These are phyloP conservation scores for Rehmannia glutinosa DNA, from an alignment of 257 asterid genomes.

Conservation along the genomic window DNA sequence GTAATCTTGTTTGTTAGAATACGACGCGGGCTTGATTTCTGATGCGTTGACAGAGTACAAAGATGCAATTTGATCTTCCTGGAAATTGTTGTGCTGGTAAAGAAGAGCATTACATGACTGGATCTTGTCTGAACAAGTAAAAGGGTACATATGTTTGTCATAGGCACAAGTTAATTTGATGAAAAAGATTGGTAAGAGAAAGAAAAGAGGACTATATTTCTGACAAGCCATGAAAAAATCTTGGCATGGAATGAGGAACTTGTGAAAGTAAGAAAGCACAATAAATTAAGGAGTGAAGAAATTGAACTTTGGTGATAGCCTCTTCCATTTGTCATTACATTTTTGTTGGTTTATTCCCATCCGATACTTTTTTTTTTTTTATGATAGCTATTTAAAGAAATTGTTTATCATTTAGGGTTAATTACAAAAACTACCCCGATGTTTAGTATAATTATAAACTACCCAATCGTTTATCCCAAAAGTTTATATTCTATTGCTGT, in stretches of 20 bases:
- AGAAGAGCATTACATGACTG: slow-evolving; percentile 53
- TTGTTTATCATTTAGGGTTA: too few species aligned
- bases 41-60: slow-evolving; percentile 48
- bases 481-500: slow-evolving; percentile 3
- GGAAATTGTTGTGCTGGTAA: slow-evolving; percentile 50
- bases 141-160: slow-evolving; percentile 33
- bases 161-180: slow-evolving; percentile 2
- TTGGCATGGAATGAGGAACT: slow-evolving; percentile 15
- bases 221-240: slow-evolving; percentile 49
- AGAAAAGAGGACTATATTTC: slow-evolving; percentile 14
- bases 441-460: too few species aligned
- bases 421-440: neutral
- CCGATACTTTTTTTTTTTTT: slow-evolving; percentile 1
- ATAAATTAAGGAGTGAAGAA: slow-evolving; percentile 20
- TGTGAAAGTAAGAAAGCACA: slow-evolving; percentile 3
- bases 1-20: slow-evolving; percentile 38
- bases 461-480: neutral
- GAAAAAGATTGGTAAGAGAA: slow-evolving; percentile 18
- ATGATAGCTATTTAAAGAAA: slow-evolving; percentile 5
- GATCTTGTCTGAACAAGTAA: slow-evolving; percentile 36
- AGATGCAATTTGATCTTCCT: slow-evolving; percentile 31
- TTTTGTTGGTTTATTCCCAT: slow-evolving; percentile 20
- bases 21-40: slow-evolving; percentile 27
- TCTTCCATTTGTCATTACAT: slow-evolving; percentile 34
- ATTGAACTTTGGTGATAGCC: too few species aligned